These are phyloP conservation scores for Scenedesmus sp. DNA, from an alignment of 163 green algal genomes.

Conservation along the genomic window DNA sequence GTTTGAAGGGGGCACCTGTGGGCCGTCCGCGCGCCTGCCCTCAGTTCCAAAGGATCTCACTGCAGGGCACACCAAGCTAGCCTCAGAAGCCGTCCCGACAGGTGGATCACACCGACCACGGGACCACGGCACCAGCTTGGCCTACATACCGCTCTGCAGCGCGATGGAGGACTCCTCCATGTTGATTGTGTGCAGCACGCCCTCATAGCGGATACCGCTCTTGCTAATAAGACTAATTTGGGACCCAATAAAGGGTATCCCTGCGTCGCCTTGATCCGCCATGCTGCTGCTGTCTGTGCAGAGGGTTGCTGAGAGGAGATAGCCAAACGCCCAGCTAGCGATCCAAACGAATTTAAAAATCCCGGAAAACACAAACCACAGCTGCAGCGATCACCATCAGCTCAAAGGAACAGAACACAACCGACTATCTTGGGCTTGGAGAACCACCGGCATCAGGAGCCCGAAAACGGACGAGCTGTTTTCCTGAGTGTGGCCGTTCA, in stretches of 20 bases:
- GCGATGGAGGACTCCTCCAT: constrained; percentile 87
- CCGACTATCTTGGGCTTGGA: neutral
- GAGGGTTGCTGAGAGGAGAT: neutral
- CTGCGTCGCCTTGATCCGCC: constrained; percentile 30
- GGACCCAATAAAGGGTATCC: constrained; percentile 48
- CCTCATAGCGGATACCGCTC: constrained; percentile 90
- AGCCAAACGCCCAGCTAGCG: neutral
- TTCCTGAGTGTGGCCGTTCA: neutral
- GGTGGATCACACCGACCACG: neutral
- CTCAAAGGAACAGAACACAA: neutral
- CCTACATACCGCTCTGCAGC: constrained; percentile 75
- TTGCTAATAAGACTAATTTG: constrained; percentile 84
- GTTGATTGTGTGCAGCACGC: constrained; percentile 88
- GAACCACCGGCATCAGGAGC: neutral
- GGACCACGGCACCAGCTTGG: neutral
- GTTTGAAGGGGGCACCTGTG: constrained; percentile 81
- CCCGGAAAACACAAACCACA: neutral
- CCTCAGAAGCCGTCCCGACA: neutral
- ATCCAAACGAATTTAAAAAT: neutral
- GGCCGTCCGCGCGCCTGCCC: constrained; percentile 73
- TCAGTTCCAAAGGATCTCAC: constrained; percentile 87
- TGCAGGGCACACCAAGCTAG: constrained; percentile 56
- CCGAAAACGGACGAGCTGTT: neutral
- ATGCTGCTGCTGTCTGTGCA: neutral
- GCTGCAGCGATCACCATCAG: neutral